A percentile compares a stretch with the other conserved stretches of the same genome.
phyloP scores from a whole-genome alignment of 139 green algal genomes.

The Coelastrella sp. region DNA sequence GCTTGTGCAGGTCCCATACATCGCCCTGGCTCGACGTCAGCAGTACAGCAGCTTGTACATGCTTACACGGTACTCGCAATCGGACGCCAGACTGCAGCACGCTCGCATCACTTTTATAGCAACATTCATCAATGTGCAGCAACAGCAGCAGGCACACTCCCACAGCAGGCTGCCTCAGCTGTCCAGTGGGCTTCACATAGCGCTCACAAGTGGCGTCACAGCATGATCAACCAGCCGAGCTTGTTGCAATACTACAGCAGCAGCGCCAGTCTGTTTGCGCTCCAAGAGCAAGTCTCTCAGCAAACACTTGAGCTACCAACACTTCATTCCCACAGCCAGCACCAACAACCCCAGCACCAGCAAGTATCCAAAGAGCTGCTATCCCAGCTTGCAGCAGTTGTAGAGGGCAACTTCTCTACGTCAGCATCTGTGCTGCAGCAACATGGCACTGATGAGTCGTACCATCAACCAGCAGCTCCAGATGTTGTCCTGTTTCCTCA shows the following conservation, averaged over 20 bases:
- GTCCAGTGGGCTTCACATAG: no score
- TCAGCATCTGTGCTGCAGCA: slow-evolving; percentile 49
- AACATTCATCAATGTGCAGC: no score
- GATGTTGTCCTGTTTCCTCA: slow-evolving; percentile 57
- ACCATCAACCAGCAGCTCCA: slow-evolving; percentile 50
- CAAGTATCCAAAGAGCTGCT: background rate
- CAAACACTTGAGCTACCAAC: no score
- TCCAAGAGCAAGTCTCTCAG: no score
- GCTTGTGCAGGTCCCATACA: background rate
- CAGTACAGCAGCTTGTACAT: background rate
- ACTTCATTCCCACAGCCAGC: background rate
- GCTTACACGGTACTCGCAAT: no score
- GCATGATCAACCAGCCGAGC: no score
- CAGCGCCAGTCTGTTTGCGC: background rate
- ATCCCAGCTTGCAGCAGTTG: slow-evolving; percentile 8
- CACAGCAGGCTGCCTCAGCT: no score
- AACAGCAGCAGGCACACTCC: background rate
- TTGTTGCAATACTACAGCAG: no score
- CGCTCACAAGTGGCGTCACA: no score
- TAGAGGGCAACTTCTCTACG: slow-evolving; percentile 1
- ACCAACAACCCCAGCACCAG: background rate
- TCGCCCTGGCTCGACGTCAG: background rate
- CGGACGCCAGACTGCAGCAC: no score
- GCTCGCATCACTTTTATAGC: no score
- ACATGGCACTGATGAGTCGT: slow-evolving; percentile 68